Percentiles rank a stretch among this genome's conserved stretches.
Evolutionary conservation across 2,329 filamentous ascomycete species (phyloP).

Genomic region (Fusarium foetens): DNA sequence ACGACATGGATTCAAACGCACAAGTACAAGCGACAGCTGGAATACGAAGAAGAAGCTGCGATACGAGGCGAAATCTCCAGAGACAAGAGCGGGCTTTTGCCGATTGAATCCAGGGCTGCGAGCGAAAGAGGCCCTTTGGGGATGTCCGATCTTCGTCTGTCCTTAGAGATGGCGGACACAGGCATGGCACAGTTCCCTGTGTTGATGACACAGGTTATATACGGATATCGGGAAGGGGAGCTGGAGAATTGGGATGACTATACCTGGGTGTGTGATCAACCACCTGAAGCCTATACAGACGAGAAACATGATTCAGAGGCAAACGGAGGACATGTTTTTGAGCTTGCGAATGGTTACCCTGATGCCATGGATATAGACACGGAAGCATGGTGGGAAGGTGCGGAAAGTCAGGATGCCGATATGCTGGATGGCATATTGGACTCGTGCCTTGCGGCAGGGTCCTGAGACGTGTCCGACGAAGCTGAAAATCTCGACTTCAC

Average conservation of each 20-base stretch:
- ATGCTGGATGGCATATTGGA: conserved; percentile 67
- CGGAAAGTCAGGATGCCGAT: conserved; percentile 61
- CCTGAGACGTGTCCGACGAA: conserved; percentile 28
- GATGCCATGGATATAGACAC: conserved; percentile 70
- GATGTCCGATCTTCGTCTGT: conserved; percentile 81
- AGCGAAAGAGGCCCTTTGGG: conserved; percentile 76
- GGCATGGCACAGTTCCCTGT: conserved; percentile 82
- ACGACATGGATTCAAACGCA: conserved; percentile 81
- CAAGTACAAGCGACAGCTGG: conserved; percentile 79
- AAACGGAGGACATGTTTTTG: conserved; percentile 51
- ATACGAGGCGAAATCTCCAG: conserved; percentile 78
- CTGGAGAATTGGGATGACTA: conserved; percentile 74
- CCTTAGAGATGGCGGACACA: conserved; percentile 78
- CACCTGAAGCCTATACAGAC: conserved; percentile 41
- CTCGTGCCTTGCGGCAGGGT: conserved; percentile 62
- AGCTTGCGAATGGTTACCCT: conserved; percentile 60
- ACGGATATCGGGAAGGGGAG: conserved; percentile 79
- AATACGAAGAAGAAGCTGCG: conserved; percentile 77
- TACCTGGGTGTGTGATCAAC: conserved; percentile 59
- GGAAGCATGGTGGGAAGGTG: conserved; percentile 72
- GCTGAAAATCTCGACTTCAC: not conserved
- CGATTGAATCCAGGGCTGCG: conserved; percentile 81
- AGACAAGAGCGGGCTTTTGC: conserved; percentile 81
- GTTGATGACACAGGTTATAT: conserved; percentile 75
- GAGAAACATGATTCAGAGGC: conserved; percentile 46